Evolutionary conservation across 176 grass and related monocot species (phyloP), one percentile per base, ranked within the genome.

Genomic region (Phoenix roebelenii): DNA sequence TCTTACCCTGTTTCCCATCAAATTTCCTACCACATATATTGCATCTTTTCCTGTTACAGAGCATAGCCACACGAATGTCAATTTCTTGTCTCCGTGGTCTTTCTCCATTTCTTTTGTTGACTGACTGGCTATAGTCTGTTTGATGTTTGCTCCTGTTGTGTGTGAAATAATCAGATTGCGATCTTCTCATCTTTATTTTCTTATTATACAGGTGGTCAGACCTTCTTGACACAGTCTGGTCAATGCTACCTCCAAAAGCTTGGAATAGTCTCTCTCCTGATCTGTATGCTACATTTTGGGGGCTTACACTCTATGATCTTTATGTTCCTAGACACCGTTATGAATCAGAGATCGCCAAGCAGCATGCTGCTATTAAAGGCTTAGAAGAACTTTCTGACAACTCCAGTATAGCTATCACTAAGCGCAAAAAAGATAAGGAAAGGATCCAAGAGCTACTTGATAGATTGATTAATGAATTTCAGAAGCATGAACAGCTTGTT

Each of bases 381-480:
- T 67, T 98, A 39, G 94, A 98, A 66, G 93, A 98, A 70, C 81
- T 89, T 57, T 89, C 88, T 58, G 93, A 98, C 83, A 98, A 87
- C 49, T 92, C 93, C 54, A 98, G 84, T 65, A 67, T 92, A 51
- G 87, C 93, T 64, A 98, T 92, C 39, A 88, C 93, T 66, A 84
- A 89, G 60, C 88, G 93, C 58, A 98, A 98, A 64, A 98, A 98
- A 69, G 93, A 98, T 57, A 98, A 98, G 74, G 93, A 98, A 76
- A 85, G 85, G 28, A 89, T 98, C 78, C 93, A 98, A 74, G 93
- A 98, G 69, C 70, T 98, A 72, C 77, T 98, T 30, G 93, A 98
- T 70, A 98, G 75, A 82, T 80, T 91, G 65, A 79, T 73, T 56
- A 71, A 58, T 71, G 87, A 98, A 78, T 88, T 85, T 64, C 65